A percentile compares a stretch with the other conserved stretches of the same genome.
Conservation (phyloP, 2,329 filamentous ascomycete species). For the Albifimbria verrucaria region DNA sequence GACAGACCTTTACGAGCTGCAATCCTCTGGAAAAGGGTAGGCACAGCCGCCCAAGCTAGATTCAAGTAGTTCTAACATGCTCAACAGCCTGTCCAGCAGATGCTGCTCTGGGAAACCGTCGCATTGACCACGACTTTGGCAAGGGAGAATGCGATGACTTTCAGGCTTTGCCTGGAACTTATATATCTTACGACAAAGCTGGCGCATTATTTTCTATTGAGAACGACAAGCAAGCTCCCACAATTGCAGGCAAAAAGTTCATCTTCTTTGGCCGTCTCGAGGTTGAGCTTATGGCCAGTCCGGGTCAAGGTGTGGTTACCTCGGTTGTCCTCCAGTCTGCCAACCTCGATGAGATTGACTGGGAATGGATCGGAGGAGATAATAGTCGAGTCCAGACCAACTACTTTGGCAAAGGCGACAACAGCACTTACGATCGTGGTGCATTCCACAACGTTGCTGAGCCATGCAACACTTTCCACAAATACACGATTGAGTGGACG, state of each 20-base stretch:
- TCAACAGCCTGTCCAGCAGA: conserved; percentile 55
- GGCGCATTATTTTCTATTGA: conserved; percentile 52
- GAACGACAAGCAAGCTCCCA: conserved; percentile 51
- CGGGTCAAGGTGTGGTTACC: conserved; percentile 73
- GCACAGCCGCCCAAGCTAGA: neutral
- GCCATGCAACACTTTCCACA: conserved; percentile 52
- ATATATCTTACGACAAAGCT: conserved; percentile 18
- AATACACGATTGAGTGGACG: conserved; percentile 68
- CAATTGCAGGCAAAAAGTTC: conserved; percentile 69
- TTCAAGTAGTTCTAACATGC: neutral
- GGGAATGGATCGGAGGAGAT: conserved; percentile 75
- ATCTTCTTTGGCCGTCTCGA: conserved; percentile 82
- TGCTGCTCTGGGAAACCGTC: conserved; percentile 60
- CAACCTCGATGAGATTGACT: conserved; percentile 77
- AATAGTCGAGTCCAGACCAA: conserved; percentile 73
- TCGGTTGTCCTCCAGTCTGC: conserved; percentile 74
- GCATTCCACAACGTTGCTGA: conserved; percentile 50
- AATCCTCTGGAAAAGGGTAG: conserved; percentile 15
- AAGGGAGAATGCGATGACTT: conserved; percentile 50
- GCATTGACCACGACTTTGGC: conserved; percentile 62
- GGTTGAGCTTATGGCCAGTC: conserved; percentile 65
- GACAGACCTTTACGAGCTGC: conserved; percentile 16
- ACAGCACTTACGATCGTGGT: conserved; percentile 61
- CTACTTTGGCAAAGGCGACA: conserved; percentile 74
- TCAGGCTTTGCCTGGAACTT: conserved; percentile 20